Percentiles rank a stretch among this genome's conserved stretches.
These are phyloP conservation scores for Gardenia jasminoides DNA, from an alignment of 257 asterid species.

Conservation along the genomic window DNA sequence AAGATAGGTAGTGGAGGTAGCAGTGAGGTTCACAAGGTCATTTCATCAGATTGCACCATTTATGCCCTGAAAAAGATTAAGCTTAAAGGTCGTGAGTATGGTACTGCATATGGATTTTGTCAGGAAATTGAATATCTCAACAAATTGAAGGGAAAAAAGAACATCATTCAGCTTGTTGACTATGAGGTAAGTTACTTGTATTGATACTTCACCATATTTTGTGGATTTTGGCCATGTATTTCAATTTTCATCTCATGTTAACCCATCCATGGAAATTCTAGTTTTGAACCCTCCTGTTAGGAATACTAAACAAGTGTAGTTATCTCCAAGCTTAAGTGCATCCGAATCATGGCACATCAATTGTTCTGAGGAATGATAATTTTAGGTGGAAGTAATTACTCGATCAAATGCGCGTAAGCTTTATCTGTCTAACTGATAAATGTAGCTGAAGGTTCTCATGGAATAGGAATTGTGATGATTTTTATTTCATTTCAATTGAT, in stretches of 20 bases:
- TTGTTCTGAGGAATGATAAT: not conserved
- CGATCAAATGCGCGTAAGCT: not conserved
- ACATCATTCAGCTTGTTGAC: constrained; percentile 92
- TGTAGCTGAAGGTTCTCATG: not conserved
- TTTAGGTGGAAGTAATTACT: too few species aligned
- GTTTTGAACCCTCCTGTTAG: not conserved
- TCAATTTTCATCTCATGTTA: not conserved
- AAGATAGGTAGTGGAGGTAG: constrained; percentile 99
- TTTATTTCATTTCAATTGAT: not conserved
- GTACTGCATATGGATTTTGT: constrained; percentile 95
- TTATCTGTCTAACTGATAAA: not conserved
- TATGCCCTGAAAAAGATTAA: constrained; percentile 91
- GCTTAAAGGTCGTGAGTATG: constrained; percentile 97
- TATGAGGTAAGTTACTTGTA: constrained; percentile 62
- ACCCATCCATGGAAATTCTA: not conserved
- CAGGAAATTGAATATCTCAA: constrained; percentile 87
- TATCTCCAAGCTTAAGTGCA: not conserved
- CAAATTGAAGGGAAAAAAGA: constrained; percentile 71
- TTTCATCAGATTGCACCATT: constrained; percentile 85
- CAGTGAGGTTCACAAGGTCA: constrained; percentile 99
- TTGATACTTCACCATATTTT: constrained; percentile 5
- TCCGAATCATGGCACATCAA: not conserved
- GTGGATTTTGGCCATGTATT: not conserved
- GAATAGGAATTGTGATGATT: not conserved
- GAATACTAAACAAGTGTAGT: not conserved